Percentiles rank a stretch among this genome's conserved stretches.
phyloP scores from a whole-genome alignment of 805 yeast genomes.

The Zygotorulaspora danielsina region DNA sequence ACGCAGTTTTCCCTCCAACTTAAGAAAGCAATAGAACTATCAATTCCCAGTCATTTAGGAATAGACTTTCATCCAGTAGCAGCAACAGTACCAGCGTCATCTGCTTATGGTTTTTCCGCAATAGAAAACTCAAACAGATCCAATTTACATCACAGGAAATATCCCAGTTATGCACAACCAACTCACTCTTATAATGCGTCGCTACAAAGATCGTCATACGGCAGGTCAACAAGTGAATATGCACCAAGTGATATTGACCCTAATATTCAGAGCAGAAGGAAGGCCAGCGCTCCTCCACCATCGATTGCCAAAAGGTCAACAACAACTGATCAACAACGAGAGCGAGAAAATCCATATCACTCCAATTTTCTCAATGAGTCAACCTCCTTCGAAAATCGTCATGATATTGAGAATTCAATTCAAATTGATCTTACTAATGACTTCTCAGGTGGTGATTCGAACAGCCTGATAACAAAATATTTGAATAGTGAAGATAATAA shows the following conservation, averaged over 20 bases:
- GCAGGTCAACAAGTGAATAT: slow-evolving; percentile 29
- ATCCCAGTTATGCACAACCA: slow-evolving; percentile 34
- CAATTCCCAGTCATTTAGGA: slow-evolving; percentile 43
- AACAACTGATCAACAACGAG: slow-evolving; percentile 1
- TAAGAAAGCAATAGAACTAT: slow-evolving; percentile 58
- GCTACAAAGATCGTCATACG: slow-evolving; percentile 11
- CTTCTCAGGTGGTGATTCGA: slow-evolving; percentile 22
- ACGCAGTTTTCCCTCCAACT: slow-evolving; percentile 28
- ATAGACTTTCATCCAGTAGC: slow-evolving; percentile 19
- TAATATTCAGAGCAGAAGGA: slow-evolving; percentile 14
- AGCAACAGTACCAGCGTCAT: slow-evolving; percentile 11
- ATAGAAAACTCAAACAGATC: slow-evolving; percentile 38
- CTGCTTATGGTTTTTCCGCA: slow-evolving; percentile 8
- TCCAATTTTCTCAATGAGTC: not conserved
- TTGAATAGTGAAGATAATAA: slow-evolving; percentile 14
- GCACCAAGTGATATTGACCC: slow-evolving; percentile 14
- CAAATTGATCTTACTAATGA: slow-evolving; percentile 33
- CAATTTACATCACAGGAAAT: slow-evolving; percentile 25
- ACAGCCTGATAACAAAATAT: slow-evolving; percentile 28
- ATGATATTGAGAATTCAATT: slow-evolving; percentile 9
- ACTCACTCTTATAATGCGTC: slow-evolving; percentile 20
- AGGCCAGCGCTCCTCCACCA: slow-evolving; percentile 28
- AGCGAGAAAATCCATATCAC: not conserved
- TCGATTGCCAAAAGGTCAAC: slow-evolving; percentile 5
- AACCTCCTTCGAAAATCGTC: not conserved